Evolutionary conservation across 2,329 filamentous ascomycete species (phyloP), one percentile per base, ranked within the genome.

Genomic region (Curvularia verruculosa): DNA sequence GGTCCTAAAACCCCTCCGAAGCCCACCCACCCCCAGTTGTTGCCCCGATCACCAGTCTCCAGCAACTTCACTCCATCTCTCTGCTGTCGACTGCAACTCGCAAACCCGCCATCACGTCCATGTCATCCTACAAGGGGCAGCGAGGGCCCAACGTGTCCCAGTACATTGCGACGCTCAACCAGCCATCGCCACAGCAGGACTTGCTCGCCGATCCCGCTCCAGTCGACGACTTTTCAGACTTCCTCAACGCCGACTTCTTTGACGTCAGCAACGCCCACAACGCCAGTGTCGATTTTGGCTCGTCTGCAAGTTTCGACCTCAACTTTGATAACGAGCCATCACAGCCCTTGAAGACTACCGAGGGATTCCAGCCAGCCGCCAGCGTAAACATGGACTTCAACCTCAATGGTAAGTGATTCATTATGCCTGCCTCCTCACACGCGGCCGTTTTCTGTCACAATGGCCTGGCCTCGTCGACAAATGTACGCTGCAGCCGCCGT

Each of bases 111-210:
- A 51, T 52, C 56, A 60, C 52, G 59, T 60, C 51, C 70, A 92
- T 92, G 89, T 87, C 90, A 75, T 84, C 82, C 75, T 92, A 87
- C 84, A 87, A 84, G 77, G 89, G 88, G 72, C 89, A 91, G 61
- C 87, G 89, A 73, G 90, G 86, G 68, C 89, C 91, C 72, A 96
- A 96, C 77, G 90, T 96, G 79, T 92, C 92, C 72, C 89, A 92
- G 73, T 96, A 95, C 80, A 84, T 97, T 65, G 89, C 91, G 70
- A 89, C 93, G 67, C 83, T 97, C 70, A 96, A 96, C 81, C 85
- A 84, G 44, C 81, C 89, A 54, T 84, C 84, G 26, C 78, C 82
- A 56, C 61, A 64, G 21, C 60, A 71, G 51, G 72, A 75, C 41
- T 60, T 59, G 29, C 59, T 65, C 56, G 59, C 63, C 34, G 71